Evolutionary conservation across 352 stramenopile genomes (phyloP).

Genomic region (Paralagenidium karlingii): DNA sequence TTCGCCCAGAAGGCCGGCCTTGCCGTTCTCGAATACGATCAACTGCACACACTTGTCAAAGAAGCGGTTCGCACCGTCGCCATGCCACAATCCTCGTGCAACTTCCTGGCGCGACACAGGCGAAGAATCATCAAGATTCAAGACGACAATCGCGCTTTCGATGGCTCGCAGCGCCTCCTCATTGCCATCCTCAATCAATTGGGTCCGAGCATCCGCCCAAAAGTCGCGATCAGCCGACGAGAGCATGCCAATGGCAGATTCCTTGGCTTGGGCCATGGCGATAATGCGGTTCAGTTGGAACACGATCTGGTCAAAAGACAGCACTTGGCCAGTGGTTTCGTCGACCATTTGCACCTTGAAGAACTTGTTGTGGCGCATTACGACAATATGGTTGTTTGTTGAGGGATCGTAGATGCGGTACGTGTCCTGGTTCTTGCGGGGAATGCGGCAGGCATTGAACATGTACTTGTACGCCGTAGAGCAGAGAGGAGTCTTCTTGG

Average conservation of each 20-base stretch:
- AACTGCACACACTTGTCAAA: conserved; percentile 97
- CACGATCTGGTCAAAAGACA: conserved; percentile 46
- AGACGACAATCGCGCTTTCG: conserved; percentile 50
- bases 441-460: conserved; percentile 93
- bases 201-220: conserved; percentile 67
- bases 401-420: conserved; percentile 86
- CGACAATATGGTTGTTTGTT: conserved; percentile 76
- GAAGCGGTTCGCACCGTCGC: conserved; percentile 89
- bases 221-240: conserved; percentile 53
- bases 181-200: conserved; percentile 56
- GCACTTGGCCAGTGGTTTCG: conserved; percentile 8
- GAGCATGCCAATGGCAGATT: conserved; percentile 51
- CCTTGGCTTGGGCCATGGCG: conserved; percentile 23
- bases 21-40: conserved; percentile 92
- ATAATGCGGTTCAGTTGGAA: conserved; percentile 41
- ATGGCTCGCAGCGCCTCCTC: conserved; percentile 32
- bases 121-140: conserved; percentile 53
- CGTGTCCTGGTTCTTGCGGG: conserved; percentile 49
- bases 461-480: conserved; percentile 90
- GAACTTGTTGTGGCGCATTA: conserved; percentile 79
- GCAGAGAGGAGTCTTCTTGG: conserved; percentile 85
- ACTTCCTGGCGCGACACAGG: conserved; percentile 52
- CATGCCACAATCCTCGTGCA: conserved; percentile 58
- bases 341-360: conserved; percentile 51
- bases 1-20: conserved; percentile 88